These are phyloP conservation scores for Remersonia thermophila DNA, from an alignment of 2,329 filamentous ascomycete species.

Conservation along the genomic window DNA sequence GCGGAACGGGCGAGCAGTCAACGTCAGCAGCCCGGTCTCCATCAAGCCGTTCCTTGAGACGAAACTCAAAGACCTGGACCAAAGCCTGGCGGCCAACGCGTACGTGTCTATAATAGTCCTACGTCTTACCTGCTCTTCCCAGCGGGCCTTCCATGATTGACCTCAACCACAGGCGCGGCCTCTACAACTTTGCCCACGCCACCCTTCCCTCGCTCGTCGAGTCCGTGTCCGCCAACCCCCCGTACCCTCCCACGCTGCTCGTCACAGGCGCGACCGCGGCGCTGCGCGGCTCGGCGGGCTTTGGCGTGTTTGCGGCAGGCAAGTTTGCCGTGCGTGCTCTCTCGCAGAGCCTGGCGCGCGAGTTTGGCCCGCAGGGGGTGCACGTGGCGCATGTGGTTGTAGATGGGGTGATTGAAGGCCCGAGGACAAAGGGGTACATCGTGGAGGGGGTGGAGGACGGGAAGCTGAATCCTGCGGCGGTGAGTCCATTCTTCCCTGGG, in stretches of 20 bases:
- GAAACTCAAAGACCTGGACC: slow-evolving; percentile 36
- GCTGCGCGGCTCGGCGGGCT: slow-evolving; percentile 56
- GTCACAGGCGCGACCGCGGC: slow-evolving; percentile 82
- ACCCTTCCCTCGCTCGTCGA: slow-evolving; percentile 55
- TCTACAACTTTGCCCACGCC: slow-evolving; percentile 64
- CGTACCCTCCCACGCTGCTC: slow-evolving; percentile 64
- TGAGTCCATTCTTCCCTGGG: slow-evolving; percentile 30
- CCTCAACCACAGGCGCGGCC: slow-evolving; percentile 41
- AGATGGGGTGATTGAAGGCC: slow-evolving; percentile 77
- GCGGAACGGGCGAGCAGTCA: slow-evolving; percentile 27
- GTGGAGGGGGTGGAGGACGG: slow-evolving; percentile 37
- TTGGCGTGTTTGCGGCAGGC: slow-evolving; percentile 60
- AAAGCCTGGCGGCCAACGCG: slow-evolving; percentile 35
- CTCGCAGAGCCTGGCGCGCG: slow-evolving; percentile 62
- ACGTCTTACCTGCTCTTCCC: neutral
- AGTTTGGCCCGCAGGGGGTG: slow-evolving; percentile 74
- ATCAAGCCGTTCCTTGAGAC: slow-evolving; percentile 48
- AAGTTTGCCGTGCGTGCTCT: slow-evolving; percentile 72
- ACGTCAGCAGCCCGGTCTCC: slow-evolving; percentile 43
- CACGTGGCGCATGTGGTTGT: slow-evolving; percentile 75
- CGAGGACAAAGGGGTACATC: slow-evolving; percentile 45
- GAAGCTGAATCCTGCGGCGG: slow-evolving; percentile 64
- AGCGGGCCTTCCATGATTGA: neutral
- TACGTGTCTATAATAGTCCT: slow-evolving; percentile 26
- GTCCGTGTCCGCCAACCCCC: slow-evolving; percentile 34